Base-by-base conservation (phyloP, 2,329 filamentous ascomycete genomes). In the Paecilomyces fulvus region DNA sequence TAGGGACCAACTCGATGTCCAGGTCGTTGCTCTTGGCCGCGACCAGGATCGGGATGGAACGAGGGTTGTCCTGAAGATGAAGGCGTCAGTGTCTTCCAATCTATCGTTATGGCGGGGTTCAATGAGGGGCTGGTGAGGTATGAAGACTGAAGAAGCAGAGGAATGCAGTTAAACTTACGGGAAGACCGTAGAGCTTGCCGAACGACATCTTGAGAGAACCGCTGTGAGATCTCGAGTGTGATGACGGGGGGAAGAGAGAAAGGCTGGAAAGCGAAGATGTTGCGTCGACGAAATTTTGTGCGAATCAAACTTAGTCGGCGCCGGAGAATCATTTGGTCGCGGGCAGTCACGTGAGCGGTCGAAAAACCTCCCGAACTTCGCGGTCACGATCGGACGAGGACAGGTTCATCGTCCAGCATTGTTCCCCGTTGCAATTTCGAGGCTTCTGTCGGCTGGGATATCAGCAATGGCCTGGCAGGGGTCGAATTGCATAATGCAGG, bases 21-120 rank as follows among this genome's bases (percentile, higher is more conserved):
- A 99, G 84, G 75, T 88, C 86, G 80, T 97, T 97, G 80, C 90
- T 91, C 87, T 99, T 97, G 70, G 94, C 94, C 73, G 96, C 90
- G 69, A 90, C 92, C 76, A 87, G 85, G 78, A 96, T 89, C 75
- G 87, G 86, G 71, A 88, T 89, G 77, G 88, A 89, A 82, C 92
- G 92, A 78, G 89, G 82, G 84, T 96, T 96, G 74, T 83, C 84
- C 92, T 96, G 73, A 59, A 56, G 54, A 56, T 53, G 66, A 56
- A 58, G 65, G 57, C 54, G 55, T 65, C 67, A 62, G 58, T 67
- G 59, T 65, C 63, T 62, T 66, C 56, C 65, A 62, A 64, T 61
- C 62, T 55, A 59, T 43, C 3, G 14, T 43, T 5, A 17, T 43
- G 14, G 37, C 20, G 37, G 37, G 37, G 37, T 17, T n/a, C 37